Evolutionary conservation across 768 basidiomycete species (phyloP).

Genomic region (Gelatoporia subvermispora): DNA sequence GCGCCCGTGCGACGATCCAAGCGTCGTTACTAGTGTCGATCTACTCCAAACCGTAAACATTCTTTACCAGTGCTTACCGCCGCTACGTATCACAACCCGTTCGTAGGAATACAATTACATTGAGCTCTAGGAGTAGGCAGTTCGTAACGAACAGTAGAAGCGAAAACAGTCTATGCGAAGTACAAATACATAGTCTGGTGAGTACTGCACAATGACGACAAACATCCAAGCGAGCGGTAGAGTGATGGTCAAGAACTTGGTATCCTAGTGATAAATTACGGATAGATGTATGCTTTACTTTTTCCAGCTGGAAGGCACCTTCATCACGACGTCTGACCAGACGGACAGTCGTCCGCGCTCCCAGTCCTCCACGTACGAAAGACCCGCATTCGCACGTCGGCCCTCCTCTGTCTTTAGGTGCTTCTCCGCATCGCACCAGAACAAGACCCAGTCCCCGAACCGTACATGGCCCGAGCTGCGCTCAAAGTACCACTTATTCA

Average conservation of each 20-base stretch:
- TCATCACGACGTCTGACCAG: conserved; percentile 66
- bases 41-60: no score
- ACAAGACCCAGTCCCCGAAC: conserved; percentile 85
- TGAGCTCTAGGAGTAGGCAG: no score
- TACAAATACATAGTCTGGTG: not conserved
- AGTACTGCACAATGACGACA: not conserved
- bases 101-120: no score
- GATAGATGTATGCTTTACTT: conserved; percentile 3
- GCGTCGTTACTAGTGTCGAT: no score
- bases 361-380: conserved; percentile 73
- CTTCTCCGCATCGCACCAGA: conserved; percentile 98
- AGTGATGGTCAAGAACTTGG: no score
- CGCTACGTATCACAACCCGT: no score
- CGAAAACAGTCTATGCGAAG: not conserved
- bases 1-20: no score
- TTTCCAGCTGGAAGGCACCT: conserved; percentile 80
- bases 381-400: conserved; percentile 53
- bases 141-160: not conserved
- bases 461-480: conserved; percentile 87
- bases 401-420: conserved; percentile 67
- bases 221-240: no score
- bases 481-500: conserved; percentile 99
- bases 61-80: no score
- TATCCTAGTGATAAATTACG: not conserved
- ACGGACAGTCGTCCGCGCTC: conserved; percentile 63